Evolutionary conservation across 768 basidiomycete species (phyloP).

Genomic region (Amanita fuliginea): DNA sequence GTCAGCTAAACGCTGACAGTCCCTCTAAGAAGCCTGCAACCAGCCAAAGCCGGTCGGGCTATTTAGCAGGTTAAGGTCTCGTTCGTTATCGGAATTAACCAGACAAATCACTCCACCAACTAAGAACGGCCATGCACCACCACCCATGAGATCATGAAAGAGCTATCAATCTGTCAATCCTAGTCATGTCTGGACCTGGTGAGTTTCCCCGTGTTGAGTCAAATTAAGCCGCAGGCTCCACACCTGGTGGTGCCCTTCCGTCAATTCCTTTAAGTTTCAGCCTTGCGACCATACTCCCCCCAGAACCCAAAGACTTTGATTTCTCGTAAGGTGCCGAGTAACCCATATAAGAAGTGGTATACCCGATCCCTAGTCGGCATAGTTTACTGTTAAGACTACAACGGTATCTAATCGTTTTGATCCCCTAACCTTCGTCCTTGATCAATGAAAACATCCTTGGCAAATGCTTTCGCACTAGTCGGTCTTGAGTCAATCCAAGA

Average conservation of each 20-base stretch:
- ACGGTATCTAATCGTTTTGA: conserved; percentile 54
- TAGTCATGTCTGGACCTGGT: conserved; percentile 72
- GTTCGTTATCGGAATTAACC: conserved; percentile 76
- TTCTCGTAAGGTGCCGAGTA: conserved; percentile 75
- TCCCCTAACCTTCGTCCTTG: too few species aligned
- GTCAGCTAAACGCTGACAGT: conserved; percentile 71
- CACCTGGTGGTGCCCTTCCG: conserved; percentile 72
- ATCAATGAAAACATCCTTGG: too few species aligned
- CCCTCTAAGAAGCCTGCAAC: conserved; percentile 78
- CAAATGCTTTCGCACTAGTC: too few species aligned
- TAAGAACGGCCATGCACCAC: conserved; percentile 87
- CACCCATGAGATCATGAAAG: conserved; percentile 80
- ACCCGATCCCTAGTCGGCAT: conserved; percentile 71
- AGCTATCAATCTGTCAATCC: conserved; percentile 77
- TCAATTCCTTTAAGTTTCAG: conserved; percentile 81
- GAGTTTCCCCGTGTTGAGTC: conserved; percentile 77
- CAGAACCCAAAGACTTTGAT: conserved; percentile 83
- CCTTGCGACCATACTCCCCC: conserved; percentile 38
- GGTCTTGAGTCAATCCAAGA: too few species aligned
- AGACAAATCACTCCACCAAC: conserved; percentile 90
- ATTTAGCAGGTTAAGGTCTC: conserved; percentile 85
- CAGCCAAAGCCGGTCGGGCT: conserved; percentile 69
- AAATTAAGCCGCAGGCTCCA: conserved; percentile 78
- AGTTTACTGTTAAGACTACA: conserved; percentile 66
- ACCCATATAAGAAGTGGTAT: conserved; percentile 58